phyloP scores from a whole-genome alignment of 2,329 filamentous ascomycete species.

The Trichophyton simii region DNA sequence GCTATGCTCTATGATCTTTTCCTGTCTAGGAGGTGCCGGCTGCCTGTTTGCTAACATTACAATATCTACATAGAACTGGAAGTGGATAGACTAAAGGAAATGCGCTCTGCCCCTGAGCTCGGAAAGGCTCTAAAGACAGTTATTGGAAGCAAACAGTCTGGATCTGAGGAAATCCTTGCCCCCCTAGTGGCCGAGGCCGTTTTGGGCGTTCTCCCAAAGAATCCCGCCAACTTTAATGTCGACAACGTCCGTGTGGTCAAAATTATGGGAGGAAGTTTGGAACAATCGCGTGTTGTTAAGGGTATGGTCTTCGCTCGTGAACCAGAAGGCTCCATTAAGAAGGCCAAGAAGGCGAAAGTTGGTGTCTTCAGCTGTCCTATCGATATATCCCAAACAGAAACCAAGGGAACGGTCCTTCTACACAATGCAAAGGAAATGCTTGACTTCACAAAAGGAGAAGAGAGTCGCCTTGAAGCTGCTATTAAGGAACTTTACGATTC shows the following conservation, averaged over 20 bases:
- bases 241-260: constrained; percentile 98
- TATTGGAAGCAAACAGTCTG: constrained; percentile 90
- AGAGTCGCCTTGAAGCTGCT: constrained; percentile 73
- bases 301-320: constrained; percentile 98
- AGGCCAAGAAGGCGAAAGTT: constrained; percentile 85
- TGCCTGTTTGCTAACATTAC: constrained; percentile 7
- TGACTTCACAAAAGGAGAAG: constrained; percentile 95
- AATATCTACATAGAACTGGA: constrained; percentile 50
- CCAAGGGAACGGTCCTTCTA: constrained; percentile 91
- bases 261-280: constrained; percentile 94
- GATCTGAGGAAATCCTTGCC: constrained; percentile 78
- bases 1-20: background rate
- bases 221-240: constrained; percentile 91
- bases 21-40: constrained; percentile 6
- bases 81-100: constrained; percentile 79
- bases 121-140: constrained; percentile 94
- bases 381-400: constrained; percentile 92
- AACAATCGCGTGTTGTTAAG: constrained; percentile 87
- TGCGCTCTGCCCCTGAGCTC: constrained; percentile 68
- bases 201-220: constrained; percentile 86
- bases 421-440: constrained; percentile 99
- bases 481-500: constrained; percentile 96
- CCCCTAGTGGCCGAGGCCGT: constrained; percentile 72
- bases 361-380: constrained; percentile 94
- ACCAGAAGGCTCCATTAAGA: constrained; percentile 85